Evolutionary conservation across 768 basidiomycete genomes (phyloP).

Genomic region (Lentinula sp.): DNA sequence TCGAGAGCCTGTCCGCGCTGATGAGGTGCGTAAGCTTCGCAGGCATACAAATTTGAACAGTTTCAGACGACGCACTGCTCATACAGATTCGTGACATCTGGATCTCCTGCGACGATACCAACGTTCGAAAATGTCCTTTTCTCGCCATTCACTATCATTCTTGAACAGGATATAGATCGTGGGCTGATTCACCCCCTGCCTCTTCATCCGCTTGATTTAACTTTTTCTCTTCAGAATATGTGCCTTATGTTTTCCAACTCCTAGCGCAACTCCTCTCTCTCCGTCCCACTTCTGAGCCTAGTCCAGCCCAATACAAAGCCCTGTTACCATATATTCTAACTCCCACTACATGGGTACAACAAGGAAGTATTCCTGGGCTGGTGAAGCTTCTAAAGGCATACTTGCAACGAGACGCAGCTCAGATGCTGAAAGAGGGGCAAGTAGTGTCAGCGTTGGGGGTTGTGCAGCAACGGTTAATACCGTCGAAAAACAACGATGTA

Average conservation of each 20-base stretch:
- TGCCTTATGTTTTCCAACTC: conserved; percentile 96
- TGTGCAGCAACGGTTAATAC: conserved; percentile 84
- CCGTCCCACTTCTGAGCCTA: conserved; percentile 20
- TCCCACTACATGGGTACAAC: conserved; percentile 85
- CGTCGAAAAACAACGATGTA: conserved; percentile 79
- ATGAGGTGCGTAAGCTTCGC: conserved; percentile 50
- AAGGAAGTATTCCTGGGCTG: conserved; percentile 91
- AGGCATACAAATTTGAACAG: not conserved
- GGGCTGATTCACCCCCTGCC: conserved; percentile 16
- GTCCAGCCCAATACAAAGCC: conserved; percentile 74
- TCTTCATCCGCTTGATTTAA: not conserved
- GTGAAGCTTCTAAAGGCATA: conserved; percentile 85
- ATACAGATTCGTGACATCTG: conserved; percentile 73
- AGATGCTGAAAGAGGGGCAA: conserved; percentile 69
- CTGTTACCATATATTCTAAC: conserved; percentile 81
- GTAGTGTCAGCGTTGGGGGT: conserved; percentile 78
- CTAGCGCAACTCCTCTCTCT: conserved; percentile 75
- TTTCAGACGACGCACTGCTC: not conserved
- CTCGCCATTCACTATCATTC: conserved; percentile 78
- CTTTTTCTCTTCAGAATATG: conserved; percentile 62
- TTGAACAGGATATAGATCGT: conserved; percentile 94
- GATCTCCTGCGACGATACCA: conserved; percentile 57
- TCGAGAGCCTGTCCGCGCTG: conserved; percentile 92
- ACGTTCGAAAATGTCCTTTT: conserved; percentile 81
- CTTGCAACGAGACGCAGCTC: conserved; percentile 59